These are phyloP conservation scores for Claviceps sorghi DNA, from an alignment of 2,329 filamentous ascomycete species.

Conservation along the genomic window DNA sequence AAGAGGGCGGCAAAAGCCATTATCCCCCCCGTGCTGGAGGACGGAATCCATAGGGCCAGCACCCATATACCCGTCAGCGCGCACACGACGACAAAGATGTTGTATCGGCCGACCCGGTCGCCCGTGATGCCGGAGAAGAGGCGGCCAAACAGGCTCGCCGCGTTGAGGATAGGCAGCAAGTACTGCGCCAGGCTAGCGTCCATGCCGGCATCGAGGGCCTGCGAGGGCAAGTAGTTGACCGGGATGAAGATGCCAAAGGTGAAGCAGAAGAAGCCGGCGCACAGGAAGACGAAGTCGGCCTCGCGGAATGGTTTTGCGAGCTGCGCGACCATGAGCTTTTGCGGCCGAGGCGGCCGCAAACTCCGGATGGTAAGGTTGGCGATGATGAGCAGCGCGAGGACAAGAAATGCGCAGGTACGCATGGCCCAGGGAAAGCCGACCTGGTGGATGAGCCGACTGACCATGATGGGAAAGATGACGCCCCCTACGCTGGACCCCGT, in stretches of 20 bases:
- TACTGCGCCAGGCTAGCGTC: conserved; percentile 17
- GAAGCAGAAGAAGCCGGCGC: conserved; percentile 16
- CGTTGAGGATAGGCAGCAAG: conserved; percentile 25
- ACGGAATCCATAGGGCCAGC: conserved; percentile 1
- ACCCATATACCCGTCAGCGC: conserved; percentile 1
- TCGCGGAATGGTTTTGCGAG: conserved; percentile 18
- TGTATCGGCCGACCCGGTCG: conserved; percentile 25
- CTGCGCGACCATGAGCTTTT: background rate
- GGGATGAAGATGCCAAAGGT: conserved; percentile 20
- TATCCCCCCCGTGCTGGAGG: conserved; percentile 20
- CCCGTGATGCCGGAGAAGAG: conserved; percentile 18
- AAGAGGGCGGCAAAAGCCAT: conserved; percentile 27
- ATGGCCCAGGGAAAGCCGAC: conserved; percentile 20
- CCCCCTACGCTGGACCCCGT: conserved; percentile 18
- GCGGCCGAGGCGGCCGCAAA: conserved; percentile 9
- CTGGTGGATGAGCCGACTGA: conserved; percentile 15
- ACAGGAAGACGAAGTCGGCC: conserved; percentile 13
- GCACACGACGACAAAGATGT: conserved; percentile 28
- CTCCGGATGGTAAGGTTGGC: conserved; percentile 15
- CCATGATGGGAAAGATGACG: conserved; percentile 20
- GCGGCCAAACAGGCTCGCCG: conserved; percentile 23
- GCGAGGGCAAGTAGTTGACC: conserved; percentile 15
- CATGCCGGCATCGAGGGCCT: conserved; percentile 12
- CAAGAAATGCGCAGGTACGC: conserved; percentile 14
- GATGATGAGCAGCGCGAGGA: conserved; percentile 16